Conservation (phyloP, 163 green algal species). For the Scenedesmus sp. region DNA sequence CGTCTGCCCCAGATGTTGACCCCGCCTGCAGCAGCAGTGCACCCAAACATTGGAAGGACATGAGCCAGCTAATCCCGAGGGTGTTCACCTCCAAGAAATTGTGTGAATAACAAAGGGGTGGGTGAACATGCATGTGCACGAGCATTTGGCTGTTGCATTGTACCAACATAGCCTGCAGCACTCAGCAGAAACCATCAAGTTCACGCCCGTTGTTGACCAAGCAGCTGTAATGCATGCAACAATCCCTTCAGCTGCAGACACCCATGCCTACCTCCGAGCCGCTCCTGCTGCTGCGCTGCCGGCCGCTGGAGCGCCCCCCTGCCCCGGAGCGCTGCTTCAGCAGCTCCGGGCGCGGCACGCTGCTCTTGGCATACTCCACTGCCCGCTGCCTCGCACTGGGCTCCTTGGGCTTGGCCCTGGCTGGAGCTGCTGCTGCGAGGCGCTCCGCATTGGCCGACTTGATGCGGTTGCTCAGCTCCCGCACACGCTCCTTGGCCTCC, state of each 20-base stretch:
- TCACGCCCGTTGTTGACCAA: no score
- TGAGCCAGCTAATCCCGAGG: not conserved
- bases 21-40: not conserved
- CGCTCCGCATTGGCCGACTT: constrained; percentile 26
- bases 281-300: constrained; percentile 11
- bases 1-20: not conserved
- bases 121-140: not conserved
- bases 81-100: not conserved
- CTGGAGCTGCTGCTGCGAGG: constrained; percentile 23
- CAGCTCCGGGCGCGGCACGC: constrained; percentile 33
- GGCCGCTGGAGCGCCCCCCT: not conserved
- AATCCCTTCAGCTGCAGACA: not conserved
- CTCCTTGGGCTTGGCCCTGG: constrained; percentile 29
- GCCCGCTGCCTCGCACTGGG: constrained; percentile 37
- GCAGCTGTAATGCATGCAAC: not conserved
- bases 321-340: constrained; percentile 12
- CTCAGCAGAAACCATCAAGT: not conserved
- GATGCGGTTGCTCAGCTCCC: constrained; percentile 51
- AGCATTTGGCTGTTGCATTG: not conserved
- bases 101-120: not conserved
- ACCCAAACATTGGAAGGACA: no score
- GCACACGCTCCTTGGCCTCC: constrained; percentile 59
- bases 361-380: constrained; percentile 34
- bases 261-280: not conserved
- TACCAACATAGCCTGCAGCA: not conserved